Evolutionary conservation across 768 basidiomycete genomes (phyloP).

Genomic region (Gymnopilus dilepis): DNA sequence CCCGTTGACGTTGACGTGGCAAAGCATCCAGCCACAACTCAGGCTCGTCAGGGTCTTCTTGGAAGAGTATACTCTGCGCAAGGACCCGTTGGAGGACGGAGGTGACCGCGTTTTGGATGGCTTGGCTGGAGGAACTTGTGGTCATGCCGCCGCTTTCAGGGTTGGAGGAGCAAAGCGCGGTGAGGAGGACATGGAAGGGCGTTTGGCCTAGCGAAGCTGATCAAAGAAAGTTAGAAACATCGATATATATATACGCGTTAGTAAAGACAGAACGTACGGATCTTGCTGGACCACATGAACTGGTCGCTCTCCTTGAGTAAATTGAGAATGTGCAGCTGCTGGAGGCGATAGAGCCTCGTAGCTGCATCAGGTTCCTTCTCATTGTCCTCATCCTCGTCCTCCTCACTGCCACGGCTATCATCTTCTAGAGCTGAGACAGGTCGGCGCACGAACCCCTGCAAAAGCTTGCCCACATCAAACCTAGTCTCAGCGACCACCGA

Average conservation of each 20-base stretch:
- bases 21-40: constrained; percentile 75
- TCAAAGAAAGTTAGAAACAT: background rate
- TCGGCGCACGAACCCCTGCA: constrained; percentile 47
- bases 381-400: constrained; percentile 28
- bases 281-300: constrained; percentile 79
- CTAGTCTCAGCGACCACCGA: constrained; percentile 75
- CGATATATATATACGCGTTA: background rate
- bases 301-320: constrained; percentile 79
- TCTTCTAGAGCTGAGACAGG: constrained; percentile 16
- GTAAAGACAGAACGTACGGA: constrained; percentile 49
- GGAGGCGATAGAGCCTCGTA: constrained; percentile 47
- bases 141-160: background rate
- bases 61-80: constrained; percentile 76
- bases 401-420: constrained; percentile 13
- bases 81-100: constrained; percentile 70
- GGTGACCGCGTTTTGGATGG: constrained; percentile 53
- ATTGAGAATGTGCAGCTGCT: constrained; percentile 79
- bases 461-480: constrained; percentile 86
- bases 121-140: constrained; percentile 36
- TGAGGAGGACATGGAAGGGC: constrained; percentile 76
- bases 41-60: constrained; percentile 74
- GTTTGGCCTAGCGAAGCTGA: constrained; percentile 58
- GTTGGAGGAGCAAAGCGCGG: constrained; percentile 49
- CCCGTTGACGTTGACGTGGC: constrained; percentile 46
- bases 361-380: constrained; percentile 27